Evolutionary conservation across 129 eudicot genomes (phyloP).

Genomic region (Helianthus annuus): DNA sequence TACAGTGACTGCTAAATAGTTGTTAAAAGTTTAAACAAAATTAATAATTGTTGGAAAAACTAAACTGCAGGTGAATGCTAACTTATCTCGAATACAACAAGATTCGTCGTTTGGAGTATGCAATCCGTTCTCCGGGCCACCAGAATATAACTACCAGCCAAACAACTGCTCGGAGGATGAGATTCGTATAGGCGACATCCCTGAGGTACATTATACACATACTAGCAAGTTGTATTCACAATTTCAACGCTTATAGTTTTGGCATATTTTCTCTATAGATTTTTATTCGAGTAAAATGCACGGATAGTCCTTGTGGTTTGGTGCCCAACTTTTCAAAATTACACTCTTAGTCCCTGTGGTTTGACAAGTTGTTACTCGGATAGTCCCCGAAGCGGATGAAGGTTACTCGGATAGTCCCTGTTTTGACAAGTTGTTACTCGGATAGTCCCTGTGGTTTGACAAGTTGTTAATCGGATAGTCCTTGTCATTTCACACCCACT

Average conservation of each 20-base stretch:
- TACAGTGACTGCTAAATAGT: neutral
- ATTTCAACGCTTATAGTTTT: neutral
- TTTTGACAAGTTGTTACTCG: too few relatives aligned
- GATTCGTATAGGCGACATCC: slow-evolving; percentile 73
- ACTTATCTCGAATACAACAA: slow-evolving; percentile 51
- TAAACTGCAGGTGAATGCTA: slow-evolving; percentile 64
- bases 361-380: too few relatives aligned
- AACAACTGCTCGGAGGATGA: slow-evolving; percentile 61
- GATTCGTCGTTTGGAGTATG: slow-evolving; percentile 60
- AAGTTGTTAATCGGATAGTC: too few relatives aligned
- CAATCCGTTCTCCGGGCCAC: slow-evolving; percentile 92
- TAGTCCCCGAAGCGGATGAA: too few relatives aligned
- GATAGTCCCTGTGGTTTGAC: too few relatives aligned
- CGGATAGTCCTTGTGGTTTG: too few relatives aligned
- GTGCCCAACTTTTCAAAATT: too few relatives aligned
- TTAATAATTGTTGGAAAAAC: slow-evolving; percentile 4
- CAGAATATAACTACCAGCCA: slow-evolving; percentile 64
- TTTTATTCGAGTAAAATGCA: too few relatives aligned
- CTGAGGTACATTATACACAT: slow-evolving; percentile 44
- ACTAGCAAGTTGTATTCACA: neutral
- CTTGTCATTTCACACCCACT: too few relatives aligned
- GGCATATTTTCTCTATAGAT: neutral
- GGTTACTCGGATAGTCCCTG: too few relatives aligned
- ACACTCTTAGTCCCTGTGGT: too few relatives aligned
- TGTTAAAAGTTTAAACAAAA: neutral